These are phyloP conservation scores for Colletotrichum phormii DNA, from an alignment of 2,329 filamentous ascomycete species.

Conservation along the genomic window DNA sequence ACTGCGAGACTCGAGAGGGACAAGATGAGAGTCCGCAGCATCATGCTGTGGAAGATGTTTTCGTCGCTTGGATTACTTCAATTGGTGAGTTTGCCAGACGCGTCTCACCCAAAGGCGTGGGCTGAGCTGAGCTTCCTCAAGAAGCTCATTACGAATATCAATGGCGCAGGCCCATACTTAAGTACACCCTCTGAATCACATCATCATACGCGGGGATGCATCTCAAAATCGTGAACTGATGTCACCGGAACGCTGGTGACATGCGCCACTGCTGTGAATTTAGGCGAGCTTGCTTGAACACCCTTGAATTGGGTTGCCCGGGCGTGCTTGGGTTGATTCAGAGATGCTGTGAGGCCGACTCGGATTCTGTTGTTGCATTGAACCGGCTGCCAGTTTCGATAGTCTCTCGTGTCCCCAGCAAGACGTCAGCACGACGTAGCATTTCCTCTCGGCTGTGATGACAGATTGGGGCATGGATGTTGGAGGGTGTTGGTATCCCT, in stretches of 20 bases:
- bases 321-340: neutral
- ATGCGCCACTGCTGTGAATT: neutral
- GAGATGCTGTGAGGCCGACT: slow-evolving; percentile 5
- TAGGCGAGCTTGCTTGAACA: neutral
- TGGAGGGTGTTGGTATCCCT: no score
- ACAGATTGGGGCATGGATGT: neutral
- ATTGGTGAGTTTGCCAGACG: neutral
- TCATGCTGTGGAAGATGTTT: neutral
- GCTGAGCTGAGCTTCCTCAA: neutral
- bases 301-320: neutral
- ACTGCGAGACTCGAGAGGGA: neutral
- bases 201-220: neutral
- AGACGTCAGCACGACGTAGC: slow-evolving; percentile 15
- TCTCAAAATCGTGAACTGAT: neutral
- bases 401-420: slow-evolving; percentile 9
- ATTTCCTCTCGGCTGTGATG: neutral
- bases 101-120: neutral
- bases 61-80: neutral
- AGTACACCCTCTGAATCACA: neutral
- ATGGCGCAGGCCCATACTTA: neutral
- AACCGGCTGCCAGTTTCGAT: slow-evolving; percentile 13
- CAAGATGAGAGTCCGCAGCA: neutral
- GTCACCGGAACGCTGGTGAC: neutral
- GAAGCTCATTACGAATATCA: neutral
- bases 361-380: slow-evolving; percentile 13